A percentile compares a stretch with the other conserved stretches of the same genome.
Conservation (phyloP, 805 yeast genomes). For the Candida peoriensis region DNA sequence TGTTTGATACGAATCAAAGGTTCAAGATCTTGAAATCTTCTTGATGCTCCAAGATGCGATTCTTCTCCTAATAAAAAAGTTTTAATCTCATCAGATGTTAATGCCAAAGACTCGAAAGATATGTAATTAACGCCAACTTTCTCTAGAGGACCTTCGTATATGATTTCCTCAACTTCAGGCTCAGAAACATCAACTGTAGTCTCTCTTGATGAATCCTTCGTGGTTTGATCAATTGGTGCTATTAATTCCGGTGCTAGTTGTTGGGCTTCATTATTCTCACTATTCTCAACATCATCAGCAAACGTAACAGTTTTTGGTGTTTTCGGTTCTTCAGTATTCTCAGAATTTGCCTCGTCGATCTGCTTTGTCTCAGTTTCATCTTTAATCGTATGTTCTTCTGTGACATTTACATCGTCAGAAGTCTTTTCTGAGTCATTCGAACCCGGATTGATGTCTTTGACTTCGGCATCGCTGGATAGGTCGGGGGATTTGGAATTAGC, state of each 20-base stretch:
- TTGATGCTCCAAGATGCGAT: slow-evolving; percentile 44
- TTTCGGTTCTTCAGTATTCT: neutral
- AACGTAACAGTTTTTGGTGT: slow-evolving; percentile 15
- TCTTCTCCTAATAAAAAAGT: slow-evolving; percentile 57
- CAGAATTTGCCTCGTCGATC: neutral
- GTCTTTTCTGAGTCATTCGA: too few relatives aligned
- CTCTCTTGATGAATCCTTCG: slow-evolving; percentile 11
- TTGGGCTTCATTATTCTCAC: neutral
- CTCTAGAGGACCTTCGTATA: slow-evolving; percentile 67
- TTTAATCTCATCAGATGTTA: slow-evolving; percentile 26
- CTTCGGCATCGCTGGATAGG: neutral
- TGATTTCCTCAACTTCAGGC: slow-evolving; percentile 17
- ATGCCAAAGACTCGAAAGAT: slow-evolving; percentile 37
- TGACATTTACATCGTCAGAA: too few relatives aligned
- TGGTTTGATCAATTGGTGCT: slow-evolving; percentile 6
- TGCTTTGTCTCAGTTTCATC: too few relatives aligned
- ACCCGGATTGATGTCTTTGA: neutral
- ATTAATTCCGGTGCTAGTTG: slow-evolving; percentile 1
- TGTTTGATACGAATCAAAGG: slow-evolving; percentile 40
- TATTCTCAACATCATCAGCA: slow-evolving; percentile 12
- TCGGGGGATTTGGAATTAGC: neutral
- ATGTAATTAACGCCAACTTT: slow-evolving; percentile 51
- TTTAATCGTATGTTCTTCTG: too few relatives aligned
- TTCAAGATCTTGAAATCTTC: slow-evolving; percentile 51
- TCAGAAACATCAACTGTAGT: too few relatives aligned